Evolutionary conservation across 208 protist species (phyloP).

Genomic region (Acanthamoeba culbertsoni): DNA sequence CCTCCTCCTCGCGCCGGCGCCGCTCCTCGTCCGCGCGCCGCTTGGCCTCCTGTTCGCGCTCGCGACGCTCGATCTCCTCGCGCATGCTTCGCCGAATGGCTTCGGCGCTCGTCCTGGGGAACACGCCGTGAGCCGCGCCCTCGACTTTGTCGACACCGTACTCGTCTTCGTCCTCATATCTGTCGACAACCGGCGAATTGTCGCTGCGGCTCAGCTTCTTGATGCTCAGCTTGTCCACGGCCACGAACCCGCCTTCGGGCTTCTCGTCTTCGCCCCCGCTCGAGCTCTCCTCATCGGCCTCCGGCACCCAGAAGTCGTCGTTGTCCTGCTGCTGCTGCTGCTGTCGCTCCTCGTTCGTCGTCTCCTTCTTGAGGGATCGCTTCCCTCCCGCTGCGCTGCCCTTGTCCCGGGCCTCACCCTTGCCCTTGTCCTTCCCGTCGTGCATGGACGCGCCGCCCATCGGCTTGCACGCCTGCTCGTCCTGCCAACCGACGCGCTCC

Average conservation of each 20-base stretch:
- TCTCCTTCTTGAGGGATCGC: background rate
- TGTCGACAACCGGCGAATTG: background rate
- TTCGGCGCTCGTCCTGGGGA: too few species aligned
- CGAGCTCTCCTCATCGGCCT: background rate
- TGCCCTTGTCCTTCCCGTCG: background rate
- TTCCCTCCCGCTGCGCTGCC: background rate
- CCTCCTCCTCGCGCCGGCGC: background rate
- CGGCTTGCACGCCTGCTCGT: background rate
- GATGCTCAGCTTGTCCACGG: background rate
- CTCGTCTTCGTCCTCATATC: background rate
- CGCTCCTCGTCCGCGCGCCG: background rate
- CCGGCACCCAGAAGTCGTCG: constrained; percentile 18
- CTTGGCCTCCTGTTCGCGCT: background rate
- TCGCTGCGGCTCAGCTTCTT: constrained; percentile 48
- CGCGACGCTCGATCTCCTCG: background rate
- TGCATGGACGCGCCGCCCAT: background rate
- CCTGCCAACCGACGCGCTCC: background rate
- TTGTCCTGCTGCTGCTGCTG: background rate
- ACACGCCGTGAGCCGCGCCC: background rate
- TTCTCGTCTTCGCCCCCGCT: background rate
- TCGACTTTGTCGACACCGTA: background rate
- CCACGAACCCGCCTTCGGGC: too few species aligned
- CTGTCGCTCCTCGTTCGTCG: too few species aligned
- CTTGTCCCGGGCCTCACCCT: background rate
- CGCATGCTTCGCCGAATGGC: background rate